Evolutionary conservation across 257 asterid species (phyloP).

Genomic region (Solanum bulbocastanum): DNA sequence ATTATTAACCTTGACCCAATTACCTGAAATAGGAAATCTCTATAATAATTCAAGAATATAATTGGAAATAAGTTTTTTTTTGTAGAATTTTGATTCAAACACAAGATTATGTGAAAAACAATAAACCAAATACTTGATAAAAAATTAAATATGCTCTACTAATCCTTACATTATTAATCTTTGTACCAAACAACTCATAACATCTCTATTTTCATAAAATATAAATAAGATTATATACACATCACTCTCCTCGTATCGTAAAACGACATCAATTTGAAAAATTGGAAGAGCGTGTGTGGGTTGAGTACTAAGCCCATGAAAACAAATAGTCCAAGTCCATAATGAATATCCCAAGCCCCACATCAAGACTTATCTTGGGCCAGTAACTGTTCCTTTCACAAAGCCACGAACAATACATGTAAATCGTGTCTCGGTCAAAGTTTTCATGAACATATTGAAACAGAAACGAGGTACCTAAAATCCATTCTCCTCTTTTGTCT

Average conservation of each 20-base stretch:
- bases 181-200: too few relatives aligned
- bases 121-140: too few relatives aligned
- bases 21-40: too few relatives aligned
- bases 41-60: too few relatives aligned
- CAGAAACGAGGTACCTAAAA: neutral
- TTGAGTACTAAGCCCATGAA: neutral
- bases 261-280: neutral
- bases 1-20: too few relatives aligned
- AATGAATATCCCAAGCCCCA: neutral
- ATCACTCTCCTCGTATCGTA: fast-evolving
- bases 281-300: neutral
- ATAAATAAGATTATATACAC: neutral
- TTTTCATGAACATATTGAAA: neutral
- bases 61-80: too few relatives aligned
- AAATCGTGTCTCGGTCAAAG: neutral
- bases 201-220: neutral
- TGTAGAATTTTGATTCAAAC: too few relatives aligned
- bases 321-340: neutral
- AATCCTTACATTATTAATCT: too few relatives aligned
- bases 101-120: too few relatives aligned
- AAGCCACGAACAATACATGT: neutral
- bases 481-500: neutral
- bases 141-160: too few relatives aligned
- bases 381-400: neutral
- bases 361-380: neutral